Evolutionary conservation across 1,284 basidiomycete species (phyloP), one percentile per base, ranked within the genome.

Genomic region (Pterulicium gracile): DNA sequence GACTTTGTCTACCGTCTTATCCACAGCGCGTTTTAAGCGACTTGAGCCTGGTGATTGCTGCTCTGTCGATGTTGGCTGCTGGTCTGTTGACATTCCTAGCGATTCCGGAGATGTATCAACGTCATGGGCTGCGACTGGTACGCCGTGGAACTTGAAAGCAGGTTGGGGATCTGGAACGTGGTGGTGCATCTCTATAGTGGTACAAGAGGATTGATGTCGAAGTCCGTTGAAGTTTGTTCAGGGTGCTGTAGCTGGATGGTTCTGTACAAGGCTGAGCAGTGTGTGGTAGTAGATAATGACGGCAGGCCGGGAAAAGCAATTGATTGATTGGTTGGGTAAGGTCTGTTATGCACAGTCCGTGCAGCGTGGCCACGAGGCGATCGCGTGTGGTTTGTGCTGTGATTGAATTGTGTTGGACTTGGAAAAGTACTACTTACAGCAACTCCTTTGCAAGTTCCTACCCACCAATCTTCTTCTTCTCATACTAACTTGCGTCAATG

Each of bases 1-100:
- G 1, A 74, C 73, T 59, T 64, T 75, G 52, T 73, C 74, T 44
- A 78, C 70, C 0, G 66, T 68, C 59, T 66, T 73, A 52, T 67
- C 68, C 3, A 69, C 64, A 19, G 60, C 68, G 47, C 70, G 74
- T 55, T 66, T 72, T 45, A 67, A 67, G 51, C 63, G 60, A 55
- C 60, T 65, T 17, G 59, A 54, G 46, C 51, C 58, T 48, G 54
- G 56, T 54, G 48, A 47, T 41, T 59, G 57, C 32, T 54, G 49
- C 18, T 49, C 50, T 36, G 49, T 41, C 19, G n/a, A 21, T 24
- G 49, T 49, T 47, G 53, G 43, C 22, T 36, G 18, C 22, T 21
- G 14, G 17, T 24, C 20, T 32, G 61, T 58, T 20, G 52, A 40
- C 14, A 64, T 46, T 39, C 58, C 59, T 19, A 63, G 53, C 14